Evolutionary conservation across 106 monocot genomes (phyloP).

Genomic region (Dioscorea dumetorum): DNA sequence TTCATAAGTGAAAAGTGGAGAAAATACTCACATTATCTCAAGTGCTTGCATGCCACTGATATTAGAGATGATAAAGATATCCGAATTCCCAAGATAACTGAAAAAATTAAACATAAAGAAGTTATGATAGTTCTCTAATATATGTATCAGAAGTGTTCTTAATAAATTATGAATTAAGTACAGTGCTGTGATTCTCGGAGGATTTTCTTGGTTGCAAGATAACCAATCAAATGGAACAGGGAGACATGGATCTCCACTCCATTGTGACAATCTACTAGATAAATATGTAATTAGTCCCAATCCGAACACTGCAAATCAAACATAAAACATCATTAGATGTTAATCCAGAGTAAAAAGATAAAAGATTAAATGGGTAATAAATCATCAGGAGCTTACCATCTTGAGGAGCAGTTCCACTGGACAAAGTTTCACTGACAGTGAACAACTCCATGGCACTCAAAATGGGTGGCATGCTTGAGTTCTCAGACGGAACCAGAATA

Average conservation of each 20-base stretch:
- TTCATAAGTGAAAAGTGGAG: neutral
- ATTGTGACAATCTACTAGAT: neutral
- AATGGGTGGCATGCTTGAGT: constrained; percentile 12
- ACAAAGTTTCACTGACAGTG: neutral
- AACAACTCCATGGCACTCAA: constrained; percentile 13
- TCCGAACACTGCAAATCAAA: neutral
- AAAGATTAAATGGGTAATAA: neutral
- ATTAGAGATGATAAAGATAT: neutral
- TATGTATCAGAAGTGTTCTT: neutral
- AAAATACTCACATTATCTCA: constrained; percentile 5
- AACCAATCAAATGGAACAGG: constrained; percentile 6
- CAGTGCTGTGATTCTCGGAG: constrained; percentile 13
- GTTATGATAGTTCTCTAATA: neutral
- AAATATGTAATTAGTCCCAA: neutral
- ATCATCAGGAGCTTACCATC: neutral
- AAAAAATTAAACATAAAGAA: neutral
- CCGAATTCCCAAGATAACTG: constrained; percentile 1
- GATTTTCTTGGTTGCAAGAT: constrained; percentile 1
- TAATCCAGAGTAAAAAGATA: neutral
- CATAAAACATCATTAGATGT: neutral
- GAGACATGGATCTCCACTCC: constrained; percentile 20
- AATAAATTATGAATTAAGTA: neutral
- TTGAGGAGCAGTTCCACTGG: neutral
- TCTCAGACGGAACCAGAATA: neutral
- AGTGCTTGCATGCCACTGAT: constrained; percentile 6